Base-by-base conservation (phyloP, 768 basidiomycete species). In the Rossbeevera mucosa region DNA sequence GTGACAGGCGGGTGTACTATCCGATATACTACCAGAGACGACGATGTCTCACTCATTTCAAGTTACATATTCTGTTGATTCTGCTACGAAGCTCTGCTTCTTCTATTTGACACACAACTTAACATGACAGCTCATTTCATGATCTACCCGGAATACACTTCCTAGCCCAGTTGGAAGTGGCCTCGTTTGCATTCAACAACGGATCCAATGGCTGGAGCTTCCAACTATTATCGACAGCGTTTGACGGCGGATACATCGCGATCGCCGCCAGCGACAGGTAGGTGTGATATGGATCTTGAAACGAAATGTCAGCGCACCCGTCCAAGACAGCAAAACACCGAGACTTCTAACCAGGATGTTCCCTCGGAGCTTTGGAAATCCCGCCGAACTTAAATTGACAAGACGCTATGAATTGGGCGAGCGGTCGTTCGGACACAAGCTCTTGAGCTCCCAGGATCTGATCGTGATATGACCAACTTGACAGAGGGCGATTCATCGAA, bases 311-410 rank as follows among this genome's bases (percentile, higher is more conserved):
- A 67, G 51, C 22, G 7, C 41, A 12, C 5, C 31, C 36, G 5
- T 38, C 31, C 16, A 5, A 25, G 36, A 40, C 36, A 7, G 16
- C 7, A 28, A 24, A n/a, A 12, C 22, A 11, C 26, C 8, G 44
- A 36, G 42, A 30, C 18, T 11, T 52, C 74, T 55, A 52, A 93
- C 93, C 93, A 52, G 94, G 85, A 57, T 74, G 75, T 56, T 91
- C 88, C 16, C 80, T 85, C 0, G 90, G 89, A 0, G 82, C 81
- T 63, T 97, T 96, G 0, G 86, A 79, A 47, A 98, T 86, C 0
- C 95, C 95, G 0, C 95, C 95, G 53, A 83, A 88, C 47, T 83
- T 87, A 69, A 86, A 94, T 68, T 97, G 95, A 59, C 93, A 94
- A 0, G 66, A 63, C 0, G 80, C 75, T 11, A 97, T 70, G 63